Percentiles rank a stretch among this genome's conserved stretches.
Conservation (phyloP, 345 rosid genomes). For the Anastatica hierochuntica region DNA sequence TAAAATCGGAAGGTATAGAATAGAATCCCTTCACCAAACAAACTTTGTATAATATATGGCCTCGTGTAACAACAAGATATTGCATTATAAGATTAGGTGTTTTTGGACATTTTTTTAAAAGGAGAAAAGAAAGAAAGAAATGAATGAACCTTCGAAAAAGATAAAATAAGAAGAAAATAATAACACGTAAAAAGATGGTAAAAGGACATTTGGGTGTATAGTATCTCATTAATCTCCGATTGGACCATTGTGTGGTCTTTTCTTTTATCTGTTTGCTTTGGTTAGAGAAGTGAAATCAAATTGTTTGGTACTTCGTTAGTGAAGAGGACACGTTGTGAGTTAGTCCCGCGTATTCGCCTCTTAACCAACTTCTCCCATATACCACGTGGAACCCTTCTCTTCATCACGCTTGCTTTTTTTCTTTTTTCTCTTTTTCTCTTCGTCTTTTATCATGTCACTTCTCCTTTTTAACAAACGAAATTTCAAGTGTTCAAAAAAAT, state of each 20-base stretch:
- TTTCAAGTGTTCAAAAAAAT: too few species aligned
- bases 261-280: neutral
- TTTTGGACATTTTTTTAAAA: conserved; percentile 11
- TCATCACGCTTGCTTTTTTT: conserved; percentile 16
- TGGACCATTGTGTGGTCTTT: conserved; percentile 22
- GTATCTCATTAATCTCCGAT: conserved; percentile 15
- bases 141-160: neutral
- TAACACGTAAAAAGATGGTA: conserved; percentile 20
- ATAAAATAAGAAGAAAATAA: neutral
- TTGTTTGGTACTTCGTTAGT: conserved; percentile 24
- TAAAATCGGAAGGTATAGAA: neutral
- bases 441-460: conserved; percentile 1
- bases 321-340: conserved; percentile 27
- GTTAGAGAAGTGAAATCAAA: conserved; percentile 22
- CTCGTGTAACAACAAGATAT: conserved; percentile 10
- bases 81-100: conserved; percentile 12
- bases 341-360: conserved; percentile 23
- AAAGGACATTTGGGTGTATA: conserved; percentile 11
- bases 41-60: conserved; percentile 17
- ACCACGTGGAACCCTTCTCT: conserved; percentile 19
- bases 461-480: neutral
- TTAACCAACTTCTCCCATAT: conserved; percentile 1
- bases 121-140: neutral
- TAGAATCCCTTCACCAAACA: conserved; percentile 5
- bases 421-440: neutral